Evolutionary conservation across 2,329 filamentous ascomycete species (phyloP).

Genomic region (Aspergillus sp.): DNA sequence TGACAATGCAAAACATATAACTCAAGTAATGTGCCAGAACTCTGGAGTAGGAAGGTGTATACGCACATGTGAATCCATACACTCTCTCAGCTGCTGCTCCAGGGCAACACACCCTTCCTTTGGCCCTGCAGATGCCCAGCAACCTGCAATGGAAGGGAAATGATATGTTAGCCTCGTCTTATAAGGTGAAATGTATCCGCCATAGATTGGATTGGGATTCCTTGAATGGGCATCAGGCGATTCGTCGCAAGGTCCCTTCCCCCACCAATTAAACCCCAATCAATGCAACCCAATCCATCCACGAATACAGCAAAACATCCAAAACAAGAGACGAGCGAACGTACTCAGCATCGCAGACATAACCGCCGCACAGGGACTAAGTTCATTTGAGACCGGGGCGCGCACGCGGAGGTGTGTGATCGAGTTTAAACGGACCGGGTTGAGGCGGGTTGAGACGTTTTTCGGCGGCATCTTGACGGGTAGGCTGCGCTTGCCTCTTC

Average conservation of each 20-base stretch:
- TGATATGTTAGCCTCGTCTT: not conserved
- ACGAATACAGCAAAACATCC: not conserved
- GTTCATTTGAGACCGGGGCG: conserved; percentile 60
- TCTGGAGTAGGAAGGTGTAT: conserved; percentile 12
- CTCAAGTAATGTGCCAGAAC: too few relatives aligned
- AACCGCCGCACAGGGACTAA: conserved; percentile 64
- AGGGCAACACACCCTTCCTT: conserved; percentile 60
- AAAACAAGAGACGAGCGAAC: conserved; percentile 21
- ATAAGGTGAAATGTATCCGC: not conserved
- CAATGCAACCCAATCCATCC: conserved; percentile 24
- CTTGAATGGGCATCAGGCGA: not conserved
- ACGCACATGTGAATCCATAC: conserved; percentile 79
- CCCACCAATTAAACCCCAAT: not conserved
- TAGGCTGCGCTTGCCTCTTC: not conserved
- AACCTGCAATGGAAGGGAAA: conserved; percentile 31
- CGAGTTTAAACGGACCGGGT: conserved; percentile 48
- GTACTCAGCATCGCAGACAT: conserved; percentile 69
- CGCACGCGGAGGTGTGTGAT: conserved; percentile 61
- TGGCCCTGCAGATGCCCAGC: conserved; percentile 48
- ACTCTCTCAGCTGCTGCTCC: conserved; percentile 61
- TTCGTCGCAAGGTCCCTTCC: not conserved
- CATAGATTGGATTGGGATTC: not conserved
- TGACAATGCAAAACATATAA: not conserved
- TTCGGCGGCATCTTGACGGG: conserved; percentile 43
- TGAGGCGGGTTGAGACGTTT: conserved; percentile 44